Conservation (phyloP, 352 stramenopile species). For the Globisporangium alternatum region DNA sequence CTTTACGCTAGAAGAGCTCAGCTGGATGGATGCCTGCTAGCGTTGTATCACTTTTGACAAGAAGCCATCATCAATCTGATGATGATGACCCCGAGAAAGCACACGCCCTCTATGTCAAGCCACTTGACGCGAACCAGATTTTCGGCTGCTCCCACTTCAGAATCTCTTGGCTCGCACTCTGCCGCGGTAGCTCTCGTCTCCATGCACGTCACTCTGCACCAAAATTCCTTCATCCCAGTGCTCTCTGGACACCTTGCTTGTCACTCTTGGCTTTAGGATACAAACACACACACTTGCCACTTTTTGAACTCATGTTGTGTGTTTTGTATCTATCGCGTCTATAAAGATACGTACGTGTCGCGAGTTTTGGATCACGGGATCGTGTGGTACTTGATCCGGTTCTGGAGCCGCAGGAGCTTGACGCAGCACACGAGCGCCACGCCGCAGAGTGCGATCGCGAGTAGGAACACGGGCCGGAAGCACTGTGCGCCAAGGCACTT, state of each 20-base stretch:
- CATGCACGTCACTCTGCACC: neutral
- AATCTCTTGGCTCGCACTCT: neutral
- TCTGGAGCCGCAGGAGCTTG: slow-evolving; percentile 39
- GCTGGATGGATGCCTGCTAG: neutral
- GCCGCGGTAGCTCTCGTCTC: neutral
- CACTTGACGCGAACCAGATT: too few species aligned
- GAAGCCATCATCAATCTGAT: too few species aligned
- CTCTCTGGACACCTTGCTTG: neutral
- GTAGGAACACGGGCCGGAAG: slow-evolving; percentile 62
- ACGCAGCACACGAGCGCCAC: slow-evolving; percentile 52
- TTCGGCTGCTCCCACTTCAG: too few species aligned
- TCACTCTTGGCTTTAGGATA: neutral
- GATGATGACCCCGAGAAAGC: too few species aligned
- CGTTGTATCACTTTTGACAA: too few species aligned
- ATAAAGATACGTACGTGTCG: neutral
- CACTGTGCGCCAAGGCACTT: slow-evolving; percentile 65
- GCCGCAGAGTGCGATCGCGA: slow-evolving; percentile 50
- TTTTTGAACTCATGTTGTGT: neutral
- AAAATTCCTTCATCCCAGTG: neutral
- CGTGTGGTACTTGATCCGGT: slow-evolving; percentile 16
- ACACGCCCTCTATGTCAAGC: neutral
- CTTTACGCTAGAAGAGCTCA: neutral
- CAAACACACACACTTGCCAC: neutral
- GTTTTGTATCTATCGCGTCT: neutral
- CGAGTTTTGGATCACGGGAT: slow-evolving; percentile 7